Base-by-base conservation (phyloP, 768 basidiomycete genomes). In the Harrya chromipes region DNA sequence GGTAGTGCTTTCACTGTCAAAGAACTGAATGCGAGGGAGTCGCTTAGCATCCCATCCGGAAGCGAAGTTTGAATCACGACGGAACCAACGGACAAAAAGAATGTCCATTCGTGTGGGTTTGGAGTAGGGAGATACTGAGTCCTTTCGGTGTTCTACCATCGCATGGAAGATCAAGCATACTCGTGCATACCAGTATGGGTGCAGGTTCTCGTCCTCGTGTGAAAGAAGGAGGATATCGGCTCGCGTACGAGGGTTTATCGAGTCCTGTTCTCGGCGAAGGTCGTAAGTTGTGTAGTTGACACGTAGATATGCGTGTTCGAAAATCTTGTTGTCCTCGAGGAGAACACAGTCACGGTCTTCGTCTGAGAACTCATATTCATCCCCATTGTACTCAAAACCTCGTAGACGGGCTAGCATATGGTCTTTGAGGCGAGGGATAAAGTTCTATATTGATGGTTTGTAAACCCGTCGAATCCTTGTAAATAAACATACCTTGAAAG, bases 131-230 rank as follows among this genome's bases (percentile, higher is more conserved):
- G 23, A 23, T 6, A 6, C 23, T 6, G 23, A 3, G 6, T 23
- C 23, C 23, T 23, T 23, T 3, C 23, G 6, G 23, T 23, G 23
- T 6, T 23, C 4, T 23, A 23, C 23, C 23, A 23, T 3, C 3
- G 6, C 23, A 23, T 23, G 23, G 6, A 23, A 23, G 23, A 23
- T 23, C 4, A 23, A 6, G 23, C 23, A 23, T 6, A 64, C 51
- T 0, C 46, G 44, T 0, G 44, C 57, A 56, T 77, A 77, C 71
- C 69, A 72, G 34, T 68, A 76, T 0, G 70, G 72, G 20, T 77
- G 70, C 1, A 33, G 34, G 4, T 3, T 12, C 10, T 58, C 33
- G 3, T 53, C 64, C 64, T n/a, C 63, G 0, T 58, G 52, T 1
- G 64, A 52, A 66, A 52, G 1, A 73, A 43, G 2, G 23, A 27